These are phyloP conservation scores for Carex parvula DNA, from an alignment of 176 grass and related monocot genomes.

Conservation along the genomic window DNA sequence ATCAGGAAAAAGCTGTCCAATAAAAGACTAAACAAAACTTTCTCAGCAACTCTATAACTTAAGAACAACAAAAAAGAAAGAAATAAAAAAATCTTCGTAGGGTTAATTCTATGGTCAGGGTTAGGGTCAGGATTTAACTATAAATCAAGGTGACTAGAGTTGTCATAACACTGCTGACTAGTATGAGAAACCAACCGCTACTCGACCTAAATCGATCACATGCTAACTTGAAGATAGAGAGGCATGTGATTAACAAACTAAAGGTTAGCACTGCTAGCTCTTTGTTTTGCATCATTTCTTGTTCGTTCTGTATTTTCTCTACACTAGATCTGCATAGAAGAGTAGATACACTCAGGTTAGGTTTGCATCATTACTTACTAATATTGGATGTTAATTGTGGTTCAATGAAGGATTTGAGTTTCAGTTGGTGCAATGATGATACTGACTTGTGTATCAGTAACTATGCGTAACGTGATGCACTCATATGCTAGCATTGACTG, in stretches of 20 bases:
- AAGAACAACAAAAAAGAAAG: background rate
- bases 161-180: slow-evolving; percentile 54
- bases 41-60: background rate
- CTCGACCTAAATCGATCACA: slow-evolving; percentile 44
- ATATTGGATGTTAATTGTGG: background rate
- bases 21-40: background rate
- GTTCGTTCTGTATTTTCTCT: slow-evolving; percentile 51
- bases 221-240: slow-evolving; percentile 61
- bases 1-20: background rate
- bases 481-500: background rate
- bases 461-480: background rate
- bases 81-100: background rate
- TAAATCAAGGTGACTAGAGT: slow-evolving; percentile 56
- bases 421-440: background rate
- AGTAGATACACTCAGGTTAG: background rate
- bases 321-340: slow-evolving; percentile 45
- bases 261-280: slow-evolving; percentile 56
- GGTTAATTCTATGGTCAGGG: background rate
- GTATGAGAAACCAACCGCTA: slow-evolving; percentile 54
- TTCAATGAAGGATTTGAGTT: background rate
- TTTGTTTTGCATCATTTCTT: slow-evolving; percentile 69
- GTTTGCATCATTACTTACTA: background rate
- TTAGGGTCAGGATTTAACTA: slow-evolving; percentile 19
- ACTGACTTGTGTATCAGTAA: background rate
- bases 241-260: slow-evolving; percentile 56